Evolutionary conservation across 1,284 basidiomycete species (phyloP), one percentile per base, ranked within the genome.

Genomic region (Porodaedalea pini): DNA sequence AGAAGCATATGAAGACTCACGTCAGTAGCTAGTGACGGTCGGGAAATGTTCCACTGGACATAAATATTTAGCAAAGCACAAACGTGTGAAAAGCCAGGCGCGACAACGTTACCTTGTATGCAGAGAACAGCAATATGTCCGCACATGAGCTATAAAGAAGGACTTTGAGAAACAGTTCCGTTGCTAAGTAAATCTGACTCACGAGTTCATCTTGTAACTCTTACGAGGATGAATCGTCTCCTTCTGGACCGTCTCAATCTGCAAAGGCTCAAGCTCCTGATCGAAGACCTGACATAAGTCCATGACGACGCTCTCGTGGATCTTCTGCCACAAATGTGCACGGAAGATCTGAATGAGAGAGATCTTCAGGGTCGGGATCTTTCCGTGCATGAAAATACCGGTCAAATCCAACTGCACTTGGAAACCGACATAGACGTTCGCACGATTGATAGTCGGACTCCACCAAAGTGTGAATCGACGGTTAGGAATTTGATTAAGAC

Each of bases 401-500:
- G 96, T 98, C 63, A 98, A 74, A 79, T 98, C 96, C 51, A 98
- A 83, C 69, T 98, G 97, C 19, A 99, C 97, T 73, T 99, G 97
- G 90, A 99, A 99, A 83, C 96, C 97, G 69, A 98, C 94, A 69
- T 98, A 98, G 71, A 98, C 94, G 70, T 98, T 99, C 56, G 95
- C 94, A 63, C 95, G 91, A 75, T 98, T 98, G 78, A 98, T 94
- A 0, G 92, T 94, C 17, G 94, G 94, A 69, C 91, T 94, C 96
- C 96, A 99, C 97, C 97, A 99, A 4, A 99, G 81, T 2, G 95
- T 99, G 78, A 99, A 99, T n/a, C 96, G 91, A 85, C 97, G 94
- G 72, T 99, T 99, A 5, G 97, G 97, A 70, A 99, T 98, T 72
- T 99, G 95, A 70, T 94, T 94, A 41, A 98, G 76, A 90, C 95